Percentiles rank a stretch among this genome's conserved stretches.
These are phyloP conservation scores for Takashimella tepidaria DNA, from an alignment of 1,284 basidiomycete genomes.

Conservation along the genomic window DNA sequence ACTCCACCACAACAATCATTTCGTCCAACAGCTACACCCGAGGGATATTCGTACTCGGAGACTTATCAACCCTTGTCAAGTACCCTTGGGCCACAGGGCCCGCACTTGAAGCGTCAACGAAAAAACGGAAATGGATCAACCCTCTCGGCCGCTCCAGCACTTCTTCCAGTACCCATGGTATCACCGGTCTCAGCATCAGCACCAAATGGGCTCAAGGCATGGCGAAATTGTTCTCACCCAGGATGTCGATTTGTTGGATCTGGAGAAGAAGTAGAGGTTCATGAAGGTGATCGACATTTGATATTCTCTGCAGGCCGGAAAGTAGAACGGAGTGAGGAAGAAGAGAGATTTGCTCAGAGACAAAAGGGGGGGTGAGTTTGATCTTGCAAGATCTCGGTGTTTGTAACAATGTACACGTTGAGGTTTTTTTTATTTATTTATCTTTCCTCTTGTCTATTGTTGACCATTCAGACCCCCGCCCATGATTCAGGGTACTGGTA, in stretches of 20 bases:
- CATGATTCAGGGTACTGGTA: conserved; percentile 72
- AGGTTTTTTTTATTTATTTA: too few relatives aligned
- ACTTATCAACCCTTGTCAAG: conserved; percentile 47
- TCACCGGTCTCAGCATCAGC: conserved; percentile 1
- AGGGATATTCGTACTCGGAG: conserved; percentile 57
- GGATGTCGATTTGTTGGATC: conserved; percentile 71
- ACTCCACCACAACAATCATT: background rate
- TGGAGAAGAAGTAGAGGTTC: conserved; percentile 66
- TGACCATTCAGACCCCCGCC: conserved; percentile 39
- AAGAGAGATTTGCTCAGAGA: conserved; percentile 59
- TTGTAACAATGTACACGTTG: conserved; percentile 14
- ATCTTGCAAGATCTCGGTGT: conserved; percentile 58
- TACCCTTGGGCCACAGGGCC: conserved; percentile 2
- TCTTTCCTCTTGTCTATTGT: conserved; percentile 1
- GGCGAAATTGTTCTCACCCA: conserved; percentile 57
- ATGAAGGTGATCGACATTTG: conserved; percentile 86
- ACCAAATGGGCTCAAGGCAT: conserved; percentile 19
- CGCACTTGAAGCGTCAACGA: conserved; percentile 6
- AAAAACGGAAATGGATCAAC: conserved; percentile 2
- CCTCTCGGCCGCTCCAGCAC: too few relatives aligned
- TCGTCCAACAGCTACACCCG: conserved; percentile 48
- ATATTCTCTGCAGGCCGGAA: conserved; percentile 61
- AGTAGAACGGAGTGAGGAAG: conserved; percentile 54
- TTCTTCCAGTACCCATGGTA: conserved; percentile 8
- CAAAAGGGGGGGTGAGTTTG: conserved; percentile 48